Percentiles rank a stretch among this genome's conserved stretches.
Conservation (phyloP, 2,329 filamentous ascomycete genomes). For the Sporothrix phasma region DNA sequence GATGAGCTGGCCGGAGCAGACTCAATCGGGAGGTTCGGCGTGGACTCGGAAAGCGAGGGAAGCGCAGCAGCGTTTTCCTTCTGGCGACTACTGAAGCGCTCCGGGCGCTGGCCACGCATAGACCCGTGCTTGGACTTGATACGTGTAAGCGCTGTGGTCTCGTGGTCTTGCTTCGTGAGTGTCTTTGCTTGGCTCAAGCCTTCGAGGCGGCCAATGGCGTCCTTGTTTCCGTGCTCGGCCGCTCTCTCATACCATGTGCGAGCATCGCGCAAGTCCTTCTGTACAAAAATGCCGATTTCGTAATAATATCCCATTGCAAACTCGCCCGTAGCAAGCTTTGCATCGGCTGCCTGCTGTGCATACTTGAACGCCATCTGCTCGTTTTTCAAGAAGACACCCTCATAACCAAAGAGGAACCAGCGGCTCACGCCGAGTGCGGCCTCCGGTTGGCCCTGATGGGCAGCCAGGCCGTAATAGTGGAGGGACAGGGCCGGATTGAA, state of each 20-base stretch:
- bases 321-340: constrained; percentile 78
- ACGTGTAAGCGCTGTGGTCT: constrained; percentile 75
- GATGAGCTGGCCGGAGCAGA: constrained; percentile 17
- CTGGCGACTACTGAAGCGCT: constrained; percentile 39
- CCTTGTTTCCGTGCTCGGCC: constrained; percentile 81
- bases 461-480: constrained; percentile 90
- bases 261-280: constrained; percentile 73
- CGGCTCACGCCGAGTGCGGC: constrained; percentile 94
- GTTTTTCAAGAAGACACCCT: constrained; percentile 87
- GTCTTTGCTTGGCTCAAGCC: constrained; percentile 74
- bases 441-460: constrained; percentile 84
- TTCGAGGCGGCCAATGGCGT: constrained; percentile 72
- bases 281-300: constrained; percentile 88
- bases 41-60: constrained; percentile 40
- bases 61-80: constrained; percentile 30
- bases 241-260: constrained; percentile 85
- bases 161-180: constrained; percentile 82
- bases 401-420: constrained; percentile 95
- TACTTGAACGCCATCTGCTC: constrained; percentile 89
- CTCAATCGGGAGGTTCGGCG: constrained; percentile 24
- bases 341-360: constrained; percentile 72
- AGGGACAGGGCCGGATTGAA: constrained; percentile 88
- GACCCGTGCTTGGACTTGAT: constrained; percentile 77
- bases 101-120: constrained; percentile 50
- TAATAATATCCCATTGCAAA: constrained; percentile 97